Evolutionary conservation across 2,329 filamentous ascomycete species (phyloP).

Genomic region (Didymella glomerata): DNA sequence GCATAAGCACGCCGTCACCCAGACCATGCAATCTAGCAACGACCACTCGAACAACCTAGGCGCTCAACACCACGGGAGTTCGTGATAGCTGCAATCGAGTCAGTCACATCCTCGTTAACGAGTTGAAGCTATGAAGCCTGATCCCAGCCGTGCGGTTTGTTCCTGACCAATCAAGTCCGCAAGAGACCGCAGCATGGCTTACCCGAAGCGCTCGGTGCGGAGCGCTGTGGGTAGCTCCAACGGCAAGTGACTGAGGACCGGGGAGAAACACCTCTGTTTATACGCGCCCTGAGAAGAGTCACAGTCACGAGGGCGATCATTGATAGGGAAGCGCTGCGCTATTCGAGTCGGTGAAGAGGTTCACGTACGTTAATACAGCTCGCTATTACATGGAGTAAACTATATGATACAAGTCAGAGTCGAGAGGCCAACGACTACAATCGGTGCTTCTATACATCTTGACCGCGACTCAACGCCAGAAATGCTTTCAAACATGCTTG

Average conservation of each 20-base stretch:
- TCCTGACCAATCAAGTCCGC: conserved; percentile 25
- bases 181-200: conserved; percentile 20
- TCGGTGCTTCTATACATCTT: conserved; percentile 34
- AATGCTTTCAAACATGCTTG: conserved; percentile 40
- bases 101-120: conserved; percentile 40
- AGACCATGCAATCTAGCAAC: conserved; percentile 7
- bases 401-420: conserved; percentile 47
- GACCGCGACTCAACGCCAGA: conserved; percentile 35
- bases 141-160: conserved; percentile 39
- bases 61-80: conserved; percentile 18
- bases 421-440: conserved; percentile 40
- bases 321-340: conserved; percentile 16
- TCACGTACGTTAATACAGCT: background rate
- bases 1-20: conserved; percentile 20
- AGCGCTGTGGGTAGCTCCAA: conserved; percentile 6
- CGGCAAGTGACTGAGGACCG: background rate
- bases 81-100: conserved; percentile 3
- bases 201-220: conserved; percentile 25
- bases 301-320: background rate
- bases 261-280: background rate
- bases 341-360: conserved; percentile 3
- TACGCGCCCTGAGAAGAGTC: conserved; percentile 10
- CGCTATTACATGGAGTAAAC: conserved; percentile 16
- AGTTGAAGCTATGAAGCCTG: conserved; percentile 25
- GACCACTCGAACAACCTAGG: conserved; percentile 14